Conservation (phyloP, 1,284 basidiomycete species). For the Abortiporus biennis region DNA sequence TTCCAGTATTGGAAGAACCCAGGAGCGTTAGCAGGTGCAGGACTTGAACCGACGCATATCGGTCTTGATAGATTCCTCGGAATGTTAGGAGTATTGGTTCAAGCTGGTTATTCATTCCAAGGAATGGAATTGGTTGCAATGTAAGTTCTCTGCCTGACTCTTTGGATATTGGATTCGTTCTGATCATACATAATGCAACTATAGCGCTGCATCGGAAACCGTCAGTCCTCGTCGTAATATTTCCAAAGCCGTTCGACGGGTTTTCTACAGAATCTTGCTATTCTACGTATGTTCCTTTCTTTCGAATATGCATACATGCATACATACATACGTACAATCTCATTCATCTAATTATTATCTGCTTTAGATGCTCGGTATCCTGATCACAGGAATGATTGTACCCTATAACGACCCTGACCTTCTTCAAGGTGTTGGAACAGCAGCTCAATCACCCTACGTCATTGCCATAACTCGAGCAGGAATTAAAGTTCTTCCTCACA, state of each 20-base stretch:
- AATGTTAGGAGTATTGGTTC: constrained; percentile 62
- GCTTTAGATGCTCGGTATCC: constrained; percentile 54
- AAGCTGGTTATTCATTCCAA: constrained; percentile 81
- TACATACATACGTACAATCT: too few relatives aligned
- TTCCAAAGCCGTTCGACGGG: constrained; percentile 71
- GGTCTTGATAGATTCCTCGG: constrained; percentile 60
- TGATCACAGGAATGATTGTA: constrained; percentile 78
- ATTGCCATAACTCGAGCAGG: constrained; percentile 78
- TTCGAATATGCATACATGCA: too few relatives aligned
- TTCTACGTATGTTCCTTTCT: constrained; percentile 51
- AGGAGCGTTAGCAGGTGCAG: constrained; percentile 47
- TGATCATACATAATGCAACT: not conserved
- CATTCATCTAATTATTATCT: not conserved
- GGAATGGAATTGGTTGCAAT: constrained; percentile 82
- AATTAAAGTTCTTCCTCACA: constrained; percentile 64
- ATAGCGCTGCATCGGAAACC: constrained; percentile 66
- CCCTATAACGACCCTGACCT: constrained; percentile 62
- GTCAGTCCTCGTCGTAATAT: constrained; percentile 76
- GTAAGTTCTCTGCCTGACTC: constrained; percentile 29
- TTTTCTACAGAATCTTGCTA: constrained; percentile 73
- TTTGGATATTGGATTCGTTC: not conserved
- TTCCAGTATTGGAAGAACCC: constrained; percentile 68
- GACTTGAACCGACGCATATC: constrained; percentile 35
- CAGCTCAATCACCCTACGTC: constrained; percentile 73
- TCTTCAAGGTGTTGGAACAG: constrained; percentile 49